Base-by-base conservation (phyloP, 2,329 filamentous ascomycete species). In the Clonostachys chloroleuca region DNA sequence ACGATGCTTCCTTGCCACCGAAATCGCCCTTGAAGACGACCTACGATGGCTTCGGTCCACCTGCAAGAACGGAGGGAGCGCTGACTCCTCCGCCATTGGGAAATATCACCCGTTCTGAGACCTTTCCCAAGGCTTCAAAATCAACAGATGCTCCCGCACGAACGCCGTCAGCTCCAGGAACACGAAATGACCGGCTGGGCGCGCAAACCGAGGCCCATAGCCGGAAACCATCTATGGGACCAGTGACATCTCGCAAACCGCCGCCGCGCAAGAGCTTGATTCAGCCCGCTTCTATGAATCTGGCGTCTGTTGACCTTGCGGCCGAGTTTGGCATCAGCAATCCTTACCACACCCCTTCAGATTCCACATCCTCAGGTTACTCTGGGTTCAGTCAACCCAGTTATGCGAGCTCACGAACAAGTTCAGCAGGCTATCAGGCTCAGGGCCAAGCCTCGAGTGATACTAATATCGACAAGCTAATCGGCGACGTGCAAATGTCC, bases 281-380 rank as follows among this genome's bases (percentile, higher is more conserved):
- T 30, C 70, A 66, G 3, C 69, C 72, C 17, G 58, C 63, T n/a
- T 62, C 61, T 17, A 65, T 65, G 12, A 66, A 66, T 42, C 59
- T 56, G 3, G 64, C 57, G 7, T 70, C 74, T 3, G 70, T 84
- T 40, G 79, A 84, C 54, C 67, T 84, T 8, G 78, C 75, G 2
- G 74, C 71, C 34, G 81, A 84, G 49, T 84, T 84, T 53, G 81
- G 81, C 12, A 62, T 72, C 20, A 74, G 78, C 34, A 86, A 86
- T 54, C 78, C 81, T 0, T 85, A 86, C 55, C 83, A 88, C 55
- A 75, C 78, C 5, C 69, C 80, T 0, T 81, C 82, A 2, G 77
- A 80, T 50, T 89, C 85, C 3, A 75, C 78, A 24, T 84, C 83
- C 0, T 89, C 86, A 1, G 81, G 78, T 16, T 75, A 76, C 41